Conservation (phyloP, 1,284 basidiomycete species). For the Trametes versicolor region DNA sequence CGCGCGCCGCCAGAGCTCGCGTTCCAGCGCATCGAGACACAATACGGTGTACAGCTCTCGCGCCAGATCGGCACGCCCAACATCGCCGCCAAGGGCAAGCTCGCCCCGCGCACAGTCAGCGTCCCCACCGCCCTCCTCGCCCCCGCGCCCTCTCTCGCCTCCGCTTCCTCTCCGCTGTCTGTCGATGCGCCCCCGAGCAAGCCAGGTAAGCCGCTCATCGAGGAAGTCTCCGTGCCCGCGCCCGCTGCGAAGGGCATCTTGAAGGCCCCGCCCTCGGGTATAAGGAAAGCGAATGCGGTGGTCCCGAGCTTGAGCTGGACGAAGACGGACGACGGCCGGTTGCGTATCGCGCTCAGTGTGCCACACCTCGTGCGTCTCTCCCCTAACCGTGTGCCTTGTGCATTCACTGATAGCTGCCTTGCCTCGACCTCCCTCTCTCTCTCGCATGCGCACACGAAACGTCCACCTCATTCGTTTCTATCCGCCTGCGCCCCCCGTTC, state of each 20-base stretch:
- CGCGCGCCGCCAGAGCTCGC: slow-evolving; percentile 61
- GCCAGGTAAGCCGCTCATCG: slow-evolving; percentile 51
- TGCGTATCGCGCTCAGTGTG: slow-evolving; percentile 60
- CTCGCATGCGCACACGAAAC: neutral
- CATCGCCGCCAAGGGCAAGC: slow-evolving; percentile 73
- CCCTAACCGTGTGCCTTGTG: neutral
- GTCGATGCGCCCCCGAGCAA: slow-evolving; percentile 6
- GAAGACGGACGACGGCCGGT: slow-evolving; percentile 47
- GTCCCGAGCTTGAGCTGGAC: slow-evolving; percentile 54
- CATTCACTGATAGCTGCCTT: no score
- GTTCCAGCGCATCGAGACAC: slow-evolving; percentile 72
- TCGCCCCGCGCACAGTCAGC: slow-evolving; percentile 61
- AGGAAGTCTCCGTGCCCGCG: slow-evolving; percentile 50
- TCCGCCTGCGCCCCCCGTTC: neutral
- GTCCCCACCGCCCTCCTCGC: slow-evolving; percentile 58
- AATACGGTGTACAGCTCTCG: slow-evolving; percentile 64
- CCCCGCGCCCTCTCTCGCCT: slow-evolving; percentile 15
- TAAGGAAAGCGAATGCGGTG: neutral
- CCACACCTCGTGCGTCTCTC: slow-evolving; percentile 60
- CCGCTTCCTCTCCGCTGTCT: neutral
- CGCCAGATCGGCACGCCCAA: slow-evolving; percentile 74
- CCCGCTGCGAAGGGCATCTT: slow-evolving; percentile 51
- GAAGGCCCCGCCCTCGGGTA: slow-evolving; percentile 42
- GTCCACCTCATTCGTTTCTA: neutral
- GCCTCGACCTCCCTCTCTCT: neutral